Evolutionary conservation across 352 stramenopile species (phyloP), one percentile per base, ranked within the genome.

Genomic region (Phytophthora melonis): DNA sequence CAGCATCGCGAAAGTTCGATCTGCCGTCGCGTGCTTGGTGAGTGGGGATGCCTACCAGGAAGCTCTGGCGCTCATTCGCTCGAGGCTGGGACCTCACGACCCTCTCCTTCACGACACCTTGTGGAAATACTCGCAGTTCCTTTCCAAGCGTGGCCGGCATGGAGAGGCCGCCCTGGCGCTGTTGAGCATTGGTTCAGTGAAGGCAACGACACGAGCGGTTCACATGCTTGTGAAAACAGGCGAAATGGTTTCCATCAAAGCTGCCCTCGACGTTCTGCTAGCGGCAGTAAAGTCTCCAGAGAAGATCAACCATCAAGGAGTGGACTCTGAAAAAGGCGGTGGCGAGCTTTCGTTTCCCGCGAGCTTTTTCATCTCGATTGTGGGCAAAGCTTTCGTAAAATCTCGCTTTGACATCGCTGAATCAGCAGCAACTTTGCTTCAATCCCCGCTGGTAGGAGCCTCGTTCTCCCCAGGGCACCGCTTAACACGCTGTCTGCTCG

Each of bases 1-100:
- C 10, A 80, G 80, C 16, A 77, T 94, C 25, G 78, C 75, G 5
- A 91, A 93, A 58, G 74, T 91, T n/a, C 77, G 81, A 18, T 70
- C 75, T 0, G 86, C 87, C 10, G 61, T 89, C 4, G 57, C 72
- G 27, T 83, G 80, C 53, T 72, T 93, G 18, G 58, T 75, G 30
- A 78, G 74, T 23, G 81, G 78, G 3, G 50, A 75, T 13, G 66
- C 82, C 41, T 90, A 80, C 61, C 64, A 63, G 2, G 89, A 95
- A 83, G 89, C 89, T 2, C 61, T 93, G 13, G 80, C 78, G 5
- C 72, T 95, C 23, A 80, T 87, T 63, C 53, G 71, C 25, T 75
- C 80, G 23, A 79, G 81, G 9, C 75, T 91, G 19, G 80, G 82
- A 13, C 53, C 76, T 3, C 58, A 55, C 11, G 81, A 93, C 45